These are phyloP conservation scores for Primulina eburnea DNA, from an alignment of 257 asterid genomes.

Conservation along the genomic window DNA sequence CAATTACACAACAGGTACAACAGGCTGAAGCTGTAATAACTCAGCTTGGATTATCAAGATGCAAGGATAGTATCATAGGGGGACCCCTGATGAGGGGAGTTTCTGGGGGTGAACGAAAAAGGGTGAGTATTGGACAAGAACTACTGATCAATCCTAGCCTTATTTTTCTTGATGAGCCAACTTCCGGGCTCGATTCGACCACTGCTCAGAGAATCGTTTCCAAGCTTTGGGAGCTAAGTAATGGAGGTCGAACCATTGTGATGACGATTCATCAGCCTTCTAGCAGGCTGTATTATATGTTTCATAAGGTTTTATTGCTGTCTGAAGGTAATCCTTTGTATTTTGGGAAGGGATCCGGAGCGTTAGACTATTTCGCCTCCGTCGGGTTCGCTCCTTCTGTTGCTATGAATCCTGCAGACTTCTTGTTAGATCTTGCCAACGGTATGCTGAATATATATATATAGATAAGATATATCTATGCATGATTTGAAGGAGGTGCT, in stretches of 20 bases:
- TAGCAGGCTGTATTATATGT: slow-evolving; percentile 63
- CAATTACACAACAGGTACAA: background rate
- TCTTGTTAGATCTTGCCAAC: slow-evolving; percentile 39
- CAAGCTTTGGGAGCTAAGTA: slow-evolving; percentile 48
- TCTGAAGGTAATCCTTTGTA: slow-evolving; percentile 37
- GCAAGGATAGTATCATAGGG: slow-evolving; percentile 56
- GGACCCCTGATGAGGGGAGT: slow-evolving; percentile 44
- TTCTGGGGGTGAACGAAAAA: slow-evolving; percentile 70
- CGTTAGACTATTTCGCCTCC: slow-evolving; percentile 32
- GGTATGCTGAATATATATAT: slow-evolving; percentile 31
- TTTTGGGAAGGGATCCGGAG: slow-evolving; percentile 26
- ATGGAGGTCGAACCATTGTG: slow-evolving; percentile 54
- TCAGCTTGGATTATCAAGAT: slow-evolving; percentile 50
- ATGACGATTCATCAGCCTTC: slow-evolving; percentile 76
- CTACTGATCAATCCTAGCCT: slow-evolving; percentile 67
- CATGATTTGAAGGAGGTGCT: background rate
- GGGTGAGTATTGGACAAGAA: slow-evolving; percentile 76
- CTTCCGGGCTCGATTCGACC: slow-evolving; percentile 72
- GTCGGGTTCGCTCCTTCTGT: slow-evolving; percentile 29
- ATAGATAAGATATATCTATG: background rate
- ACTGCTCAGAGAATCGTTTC: slow-evolving; percentile 61
- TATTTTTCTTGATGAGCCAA: slow-evolving; percentile 65
- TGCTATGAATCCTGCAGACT: slow-evolving; percentile 38
- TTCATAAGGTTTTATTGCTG: slow-evolving; percentile 50
- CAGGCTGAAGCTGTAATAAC: slow-evolving; percentile 52